These are phyloP conservation scores for Clavispora fructus DNA, from an alignment of 805 yeast species.

Conservation along the genomic window DNA sequence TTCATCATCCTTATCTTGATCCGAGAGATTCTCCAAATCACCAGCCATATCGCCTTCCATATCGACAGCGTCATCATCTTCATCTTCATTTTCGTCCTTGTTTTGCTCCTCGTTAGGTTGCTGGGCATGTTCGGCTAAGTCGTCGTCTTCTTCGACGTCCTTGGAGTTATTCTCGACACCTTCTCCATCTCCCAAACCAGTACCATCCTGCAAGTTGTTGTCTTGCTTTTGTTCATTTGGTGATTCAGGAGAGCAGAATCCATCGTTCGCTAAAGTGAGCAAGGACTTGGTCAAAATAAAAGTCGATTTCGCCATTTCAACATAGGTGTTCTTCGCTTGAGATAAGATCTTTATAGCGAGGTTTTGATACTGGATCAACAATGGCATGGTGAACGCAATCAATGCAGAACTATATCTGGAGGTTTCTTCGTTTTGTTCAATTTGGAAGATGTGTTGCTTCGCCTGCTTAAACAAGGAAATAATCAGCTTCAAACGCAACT, in stretches of 20 bases:
- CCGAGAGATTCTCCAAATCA: slow-evolving; percentile 72
- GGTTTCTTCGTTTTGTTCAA: slow-evolving; percentile 34
- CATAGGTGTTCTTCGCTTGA: slow-evolving; percentile 45
- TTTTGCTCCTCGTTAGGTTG: slow-evolving; percentile 65
- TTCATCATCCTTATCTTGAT: slow-evolving; percentile 52
- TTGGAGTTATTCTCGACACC: slow-evolving; percentile 80
- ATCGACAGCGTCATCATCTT: slow-evolving; percentile 83
- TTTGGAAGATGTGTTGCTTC: slow-evolving; percentile 25
- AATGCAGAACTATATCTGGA: slow-evolving; percentile 43
- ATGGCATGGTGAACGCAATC: slow-evolving; percentile 54
- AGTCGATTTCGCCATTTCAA: slow-evolving; percentile 54
- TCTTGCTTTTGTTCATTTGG: slow-evolving; percentile 58
- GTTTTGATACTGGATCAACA: slow-evolving; percentile 53
- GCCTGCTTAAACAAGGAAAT: slow-evolving; percentile 28
- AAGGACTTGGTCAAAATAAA: slow-evolving; percentile 54
- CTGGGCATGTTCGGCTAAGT: slow-evolving; percentile 72
- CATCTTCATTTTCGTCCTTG: slow-evolving; percentile 56
- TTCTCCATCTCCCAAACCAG: slow-evolving; percentile 88
- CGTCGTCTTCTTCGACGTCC: slow-evolving; percentile 89
- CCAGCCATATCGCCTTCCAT: slow-evolving; percentile 98
- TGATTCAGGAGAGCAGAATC: slow-evolving; percentile 90
- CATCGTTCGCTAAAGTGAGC: slow-evolving; percentile 61
- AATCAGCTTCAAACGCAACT: slow-evolving; percentile 38
- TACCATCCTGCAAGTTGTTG: slow-evolving; percentile 71
- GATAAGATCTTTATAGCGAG: slow-evolving; percentile 41